Evolutionary conservation across 2,329 filamentous ascomycete species (phyloP).

Genomic region (Alternaria alternata): DNA sequence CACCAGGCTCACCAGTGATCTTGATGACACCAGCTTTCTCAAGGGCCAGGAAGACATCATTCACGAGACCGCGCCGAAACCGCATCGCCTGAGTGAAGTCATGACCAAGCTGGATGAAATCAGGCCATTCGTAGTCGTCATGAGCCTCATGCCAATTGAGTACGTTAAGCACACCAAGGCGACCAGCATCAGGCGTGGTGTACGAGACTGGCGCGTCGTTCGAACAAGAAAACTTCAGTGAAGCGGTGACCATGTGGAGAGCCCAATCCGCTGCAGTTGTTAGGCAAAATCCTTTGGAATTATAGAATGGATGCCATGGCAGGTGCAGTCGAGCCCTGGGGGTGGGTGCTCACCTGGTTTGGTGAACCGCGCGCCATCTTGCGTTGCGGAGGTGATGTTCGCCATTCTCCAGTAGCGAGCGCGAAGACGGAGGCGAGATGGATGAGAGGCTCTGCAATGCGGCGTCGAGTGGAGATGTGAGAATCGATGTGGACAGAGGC

Average conservation of each 20-base stretch:
- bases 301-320: background rate
- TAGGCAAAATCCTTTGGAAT: background rate
- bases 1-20: background rate
- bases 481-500: background rate
- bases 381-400: constrained; percentile 6
- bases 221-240: constrained; percentile 17
- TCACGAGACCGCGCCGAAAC: constrained; percentile 24
- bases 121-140: constrained; percentile 25
- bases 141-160: constrained; percentile 29
- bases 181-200: background rate
- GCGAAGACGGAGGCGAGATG: background rate
- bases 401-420: background rate
- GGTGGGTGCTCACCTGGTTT: constrained; percentile 19
- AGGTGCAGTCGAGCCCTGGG: background rate
- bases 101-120: constrained; percentile 19
- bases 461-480: background rate
- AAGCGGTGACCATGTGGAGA: constrained; percentile 21
- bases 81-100: constrained; percentile 28
- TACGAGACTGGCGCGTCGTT: background rate
- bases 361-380: constrained; percentile 11
- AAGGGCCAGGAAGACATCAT: constrained; percentile 23
- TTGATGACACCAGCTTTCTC: constrained; percentile 13
- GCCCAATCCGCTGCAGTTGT: constrained; percentile 23
- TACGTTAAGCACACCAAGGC: constrained; percentile 11
- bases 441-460: background rate